Evolutionary conservation across 306 rosid genomes (phyloP).

Genomic region (Inga laurina): DNA sequence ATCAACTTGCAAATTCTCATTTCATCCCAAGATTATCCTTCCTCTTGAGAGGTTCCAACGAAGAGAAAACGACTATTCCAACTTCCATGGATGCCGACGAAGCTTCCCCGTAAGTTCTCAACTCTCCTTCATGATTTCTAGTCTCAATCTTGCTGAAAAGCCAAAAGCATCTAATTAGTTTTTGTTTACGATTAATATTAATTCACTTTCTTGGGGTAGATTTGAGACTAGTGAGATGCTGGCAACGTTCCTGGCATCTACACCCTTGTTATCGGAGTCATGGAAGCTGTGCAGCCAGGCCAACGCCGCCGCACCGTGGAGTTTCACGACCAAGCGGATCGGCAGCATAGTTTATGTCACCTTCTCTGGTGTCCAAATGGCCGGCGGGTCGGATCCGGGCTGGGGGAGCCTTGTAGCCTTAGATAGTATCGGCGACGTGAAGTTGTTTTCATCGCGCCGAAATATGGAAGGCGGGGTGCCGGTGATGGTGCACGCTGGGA

Average conservation of each 20-base stretch:
- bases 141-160: not conserved
- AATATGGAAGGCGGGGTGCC: slow-evolving; percentile 45
- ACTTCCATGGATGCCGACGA: slow-evolving; percentile 65
- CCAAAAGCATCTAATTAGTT: not conserved
- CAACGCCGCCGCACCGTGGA: slow-evolving; percentile 40
- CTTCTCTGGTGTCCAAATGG: slow-evolving; percentile 62
- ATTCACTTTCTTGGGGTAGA: slow-evolving; percentile 27
- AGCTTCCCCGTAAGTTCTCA: slow-evolving; percentile 64
- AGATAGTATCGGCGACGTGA: slow-evolving; percentile 38
- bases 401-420: slow-evolving; percentile 47
- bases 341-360: slow-evolving; percentile 60
- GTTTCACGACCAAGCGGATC: slow-evolving; percentile 39
- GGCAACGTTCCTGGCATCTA: slow-evolving; percentile 64
- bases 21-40: not conserved
- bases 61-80: not conserved
- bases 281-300: slow-evolving; percentile 72
- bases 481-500: slow-evolving; percentile 66
- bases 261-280: slow-evolving; percentile 70
- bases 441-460: slow-evolving; percentile 41
- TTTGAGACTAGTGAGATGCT: slow-evolving; percentile 81
- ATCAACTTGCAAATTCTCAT: not conserved
- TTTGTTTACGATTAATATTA: not conserved
- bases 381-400: slow-evolving; percentile 7
- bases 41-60: not conserved
- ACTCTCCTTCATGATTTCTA: not conserved